Base-by-base conservation (phyloP, 2,329 filamentous ascomycete species). In the Penicillium verrucosum region DNA sequence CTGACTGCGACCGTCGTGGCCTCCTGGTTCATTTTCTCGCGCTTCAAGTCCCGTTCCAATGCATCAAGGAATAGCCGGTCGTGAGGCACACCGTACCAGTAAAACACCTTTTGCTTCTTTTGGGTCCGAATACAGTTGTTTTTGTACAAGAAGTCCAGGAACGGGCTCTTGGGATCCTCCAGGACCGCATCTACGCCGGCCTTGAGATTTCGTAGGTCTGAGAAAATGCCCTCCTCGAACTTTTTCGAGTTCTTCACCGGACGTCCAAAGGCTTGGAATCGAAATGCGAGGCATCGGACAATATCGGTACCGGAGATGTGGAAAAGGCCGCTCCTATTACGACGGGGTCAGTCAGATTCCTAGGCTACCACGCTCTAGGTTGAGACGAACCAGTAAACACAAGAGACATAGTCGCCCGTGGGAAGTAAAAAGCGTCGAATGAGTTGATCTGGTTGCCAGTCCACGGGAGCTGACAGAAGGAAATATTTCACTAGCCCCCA, bases 81-180 rank as follows among this genome's bases (percentile, higher is more conserved):
- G 75, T 99, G 94, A 1, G 94, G 94, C 46, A 99, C 94, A 80
- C 92, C 97, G 79, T 97, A 99, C 94, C 94, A 99, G 80, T 97
- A 99, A 73, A 99, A 99, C 64, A 99, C 94, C 82, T 99, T 99
- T 74, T 99, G 94, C 84, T 99, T 99, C 86, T 99, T 99, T 78
- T 99, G 94, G 37, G 94, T 99, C 67, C 94, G 88, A 68, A 99
- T 99, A 83, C 94, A 99, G 82, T 99, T 99, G 85, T 99, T 99
- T 84, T 99, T 99, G 86, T 99, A 99, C 43, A 99, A 83, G 75
- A 97, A 99, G 77, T 99, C 94, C 60, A 99, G 85, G 79, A 99
- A 99, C 1, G 90, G 88, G 78, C 93, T 97, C 83, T 99, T 99
- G 54, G 94, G 94, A 81, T 99, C 94, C 78, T 99, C 94, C 59